Evolutionary conservation across 192 early-diverging fungal species (phyloP), one percentile per base, ranked within the genome.

Genomic region (Dimargaris cristalligena): DNA sequence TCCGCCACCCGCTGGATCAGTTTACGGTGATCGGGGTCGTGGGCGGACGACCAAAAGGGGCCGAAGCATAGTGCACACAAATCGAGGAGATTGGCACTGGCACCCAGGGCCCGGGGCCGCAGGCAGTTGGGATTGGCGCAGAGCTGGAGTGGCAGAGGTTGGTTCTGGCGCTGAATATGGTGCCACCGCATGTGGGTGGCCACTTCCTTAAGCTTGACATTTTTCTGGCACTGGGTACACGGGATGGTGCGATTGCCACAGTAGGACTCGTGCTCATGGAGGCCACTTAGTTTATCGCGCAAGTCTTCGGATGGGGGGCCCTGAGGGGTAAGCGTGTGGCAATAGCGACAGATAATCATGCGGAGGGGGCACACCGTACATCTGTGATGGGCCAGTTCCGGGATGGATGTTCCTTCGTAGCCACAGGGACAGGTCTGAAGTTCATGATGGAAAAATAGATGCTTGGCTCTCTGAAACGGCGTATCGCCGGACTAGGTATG

Each of bases 161-260:
- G 85, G 59, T 66, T 73, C 29, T 79, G 81, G 31, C 75, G 75
- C 49, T 75, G 67, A 23, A 80, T 73, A 48, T 81, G 80, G 71
- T 91, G 87, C 34, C 87, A 67, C 50, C 74, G 71, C 33, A 78
- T 78, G 66, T 95, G 90, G 0, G 78, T 68, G 33, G 76, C 78
- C 0, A 92, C 78, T 59, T 92, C 85, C 68, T 88, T 90, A 59
- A 95, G 76, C 32, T 78, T 74, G 18, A 92, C 82, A 23, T 75
- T 72, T 35, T 72, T 61, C 2, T 75, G 65, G 65, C 92, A 95
- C 63, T 87, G 85, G 45, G 76, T 74, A 63, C 90, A 95, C 35
- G 71, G 64, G 45, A 92, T 90, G 0, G 90, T 90, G 33, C 92
- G 73, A 29, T 73, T 77, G 22, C 92, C 92, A 64, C 92, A 95